Conservation (phyloP, 2,329 filamentous ascomycete genomes). For the Pseudogymnoascus sp. region DNA sequence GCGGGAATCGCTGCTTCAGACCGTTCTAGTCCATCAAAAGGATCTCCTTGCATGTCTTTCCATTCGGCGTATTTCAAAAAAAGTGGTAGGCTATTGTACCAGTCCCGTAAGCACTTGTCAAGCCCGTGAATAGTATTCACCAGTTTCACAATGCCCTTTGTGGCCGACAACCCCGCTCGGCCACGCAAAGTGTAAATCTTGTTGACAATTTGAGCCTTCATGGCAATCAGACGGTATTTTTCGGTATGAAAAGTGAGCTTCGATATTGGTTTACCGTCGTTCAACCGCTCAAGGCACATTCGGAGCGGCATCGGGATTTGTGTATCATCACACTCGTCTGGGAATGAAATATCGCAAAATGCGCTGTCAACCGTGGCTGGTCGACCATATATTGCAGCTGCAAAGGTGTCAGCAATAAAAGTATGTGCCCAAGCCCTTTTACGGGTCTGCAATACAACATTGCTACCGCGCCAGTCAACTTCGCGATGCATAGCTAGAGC, state of each 20-base stretch:
- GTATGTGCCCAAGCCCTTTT: conserved; percentile 28
- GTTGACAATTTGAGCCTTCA: conserved; percentile 24
- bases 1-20: not conserved
- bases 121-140: conserved; percentile 15
- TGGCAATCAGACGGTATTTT: conserved; percentile 25
- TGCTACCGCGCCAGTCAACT: not conserved
- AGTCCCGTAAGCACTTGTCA: conserved; percentile 13
- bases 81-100: conserved; percentile 13
- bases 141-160: conserved; percentile 16
- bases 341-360: conserved; percentile 21
- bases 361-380: conserved; percentile 25
- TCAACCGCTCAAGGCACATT: not conserved
- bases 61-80: conserved; percentile 10
- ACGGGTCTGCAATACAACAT: conserved; percentile 18
- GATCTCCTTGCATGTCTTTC: conserved; percentile 7
- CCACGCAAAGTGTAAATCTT: conserved; percentile 23
- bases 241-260: conserved; percentile 24
- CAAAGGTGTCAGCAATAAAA: conserved; percentile 25
- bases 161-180: conserved; percentile 15
- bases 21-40: not conserved
- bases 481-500: conserved; percentile 28
- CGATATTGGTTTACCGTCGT: not conserved
- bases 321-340: conserved; percentile 24
- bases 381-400: conserved; percentile 26
- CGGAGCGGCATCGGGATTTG: not conserved